Conservation (phyloP, 176 grass and related monocot genomes). For the Tillandsia fasciculata region DNA sequence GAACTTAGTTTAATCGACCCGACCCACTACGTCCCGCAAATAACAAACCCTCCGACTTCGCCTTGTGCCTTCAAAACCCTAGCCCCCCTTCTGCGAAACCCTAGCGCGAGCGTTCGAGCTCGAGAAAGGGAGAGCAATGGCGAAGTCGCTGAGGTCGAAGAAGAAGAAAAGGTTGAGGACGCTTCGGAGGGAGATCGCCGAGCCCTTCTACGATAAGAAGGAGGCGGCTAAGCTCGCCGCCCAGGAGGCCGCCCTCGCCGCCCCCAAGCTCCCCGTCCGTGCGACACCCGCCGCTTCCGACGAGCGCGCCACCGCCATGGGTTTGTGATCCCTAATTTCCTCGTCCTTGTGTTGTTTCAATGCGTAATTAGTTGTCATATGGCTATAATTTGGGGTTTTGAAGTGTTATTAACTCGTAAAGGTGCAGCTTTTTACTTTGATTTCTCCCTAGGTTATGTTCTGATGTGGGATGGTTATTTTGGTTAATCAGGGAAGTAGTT, state of each 20-base stretch:
- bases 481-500: background rate
- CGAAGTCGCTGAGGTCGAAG: constrained; percentile 88
- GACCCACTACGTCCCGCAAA: background rate
- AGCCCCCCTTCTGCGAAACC: constrained; percentile 39
- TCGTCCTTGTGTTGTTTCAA: background rate
- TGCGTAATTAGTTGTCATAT: background rate
- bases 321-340: background rate
- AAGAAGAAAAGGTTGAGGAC: constrained; percentile 78
- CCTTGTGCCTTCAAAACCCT: background rate
- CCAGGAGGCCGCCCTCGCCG: constrained; percentile 73
- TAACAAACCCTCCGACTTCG: background rate
- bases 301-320: constrained; percentile 24
- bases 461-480: background rate
- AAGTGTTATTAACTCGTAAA: background rate
- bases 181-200: constrained; percentile 58
- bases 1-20: background rate
- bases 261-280: constrained; percentile 49
- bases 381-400: background rate
- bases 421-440: background rate
- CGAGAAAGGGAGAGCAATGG: constrained; percentile 41
- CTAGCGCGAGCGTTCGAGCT: constrained; percentile 31
- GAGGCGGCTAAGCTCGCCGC: constrained; percentile 74
- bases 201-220: constrained; percentile 97
- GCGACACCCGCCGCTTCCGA: constrained; percentile 9
- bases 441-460: background rate